Percentiles rank a stretch among this genome's conserved stretches.
Conservation (phyloP, 2,329 filamentous ascomycete species). For the Trichoderma sp. region DNA sequence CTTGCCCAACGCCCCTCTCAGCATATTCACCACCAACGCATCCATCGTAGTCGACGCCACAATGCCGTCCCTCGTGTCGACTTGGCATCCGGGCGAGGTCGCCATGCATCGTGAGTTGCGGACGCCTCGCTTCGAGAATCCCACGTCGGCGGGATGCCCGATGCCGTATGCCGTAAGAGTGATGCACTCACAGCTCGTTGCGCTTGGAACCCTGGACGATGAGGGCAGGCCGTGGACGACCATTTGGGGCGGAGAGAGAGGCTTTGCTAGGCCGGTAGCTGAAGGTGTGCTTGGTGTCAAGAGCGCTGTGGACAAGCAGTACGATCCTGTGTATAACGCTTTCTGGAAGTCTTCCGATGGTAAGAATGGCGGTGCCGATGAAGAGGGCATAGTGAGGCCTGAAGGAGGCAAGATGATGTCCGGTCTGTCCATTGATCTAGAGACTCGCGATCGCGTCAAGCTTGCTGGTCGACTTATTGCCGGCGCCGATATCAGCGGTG, state of each 20-base stretch:
- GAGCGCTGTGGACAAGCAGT: conserved; percentile 57
- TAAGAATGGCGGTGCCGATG: neutral
- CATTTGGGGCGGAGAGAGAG: conserved; percentile 72
- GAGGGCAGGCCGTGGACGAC: conserved; percentile 72
- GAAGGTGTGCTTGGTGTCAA: conserved; percentile 64
- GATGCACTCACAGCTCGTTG: conserved; percentile 65
- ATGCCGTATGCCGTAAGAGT: conserved; percentile 62
- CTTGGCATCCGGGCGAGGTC: conserved; percentile 63
- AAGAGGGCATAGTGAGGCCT: conserved; percentile 30
- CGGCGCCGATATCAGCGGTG: conserved; percentile 51
- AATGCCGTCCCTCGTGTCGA: conserved; percentile 1
- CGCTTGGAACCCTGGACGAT: conserved; percentile 70
- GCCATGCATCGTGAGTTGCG: conserved; percentile 64
- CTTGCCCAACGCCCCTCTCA: neutral
- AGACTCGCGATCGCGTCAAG: conserved; percentile 67
- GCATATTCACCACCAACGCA: conserved; percentile 9
- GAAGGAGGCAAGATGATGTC: conserved; percentile 44
- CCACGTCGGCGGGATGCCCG: conserved; percentile 65
- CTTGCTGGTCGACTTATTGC: conserved; percentile 69
- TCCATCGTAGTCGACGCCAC: conserved; percentile 4
- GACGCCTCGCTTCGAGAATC: conserved; percentile 61
- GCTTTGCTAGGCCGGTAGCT: conserved; percentile 66
- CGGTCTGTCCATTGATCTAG: conserved; percentile 57
- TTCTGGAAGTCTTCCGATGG: conserved; percentile 46
- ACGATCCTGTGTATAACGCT: conserved; percentile 70